A percentile compares a stretch with the other conserved stretches of the same genome.
Conservation (phyloP, 1,284 basidiomycete species). For the Papiliotrema nemorosa region DNA sequence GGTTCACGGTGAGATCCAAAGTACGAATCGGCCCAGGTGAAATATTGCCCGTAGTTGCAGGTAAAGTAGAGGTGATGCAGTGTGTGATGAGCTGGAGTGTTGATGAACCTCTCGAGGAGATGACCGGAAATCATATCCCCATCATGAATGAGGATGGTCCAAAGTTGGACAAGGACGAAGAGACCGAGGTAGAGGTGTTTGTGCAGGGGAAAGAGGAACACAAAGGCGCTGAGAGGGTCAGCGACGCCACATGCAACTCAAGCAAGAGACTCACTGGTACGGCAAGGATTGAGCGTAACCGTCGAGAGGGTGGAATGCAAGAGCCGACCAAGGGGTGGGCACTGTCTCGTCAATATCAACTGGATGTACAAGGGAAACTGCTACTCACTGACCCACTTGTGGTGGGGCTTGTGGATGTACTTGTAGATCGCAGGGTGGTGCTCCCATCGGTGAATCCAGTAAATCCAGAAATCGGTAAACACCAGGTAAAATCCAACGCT, state of each 20-base stretch:
- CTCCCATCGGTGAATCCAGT: conserved; percentile 90
- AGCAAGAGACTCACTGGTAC: conserved; percentile 60
- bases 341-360: conserved; percentile 55
- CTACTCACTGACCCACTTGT: conserved; percentile 90
- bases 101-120: conserved; percentile 79
- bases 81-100: conserved; percentile 96
- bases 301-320: conserved; percentile 96
- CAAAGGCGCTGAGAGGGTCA: conserved; percentile 58
- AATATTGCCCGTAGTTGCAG: conserved; percentile 95
- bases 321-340: conserved; percentile 92
- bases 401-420: conserved; percentile 89
- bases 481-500: conserved; percentile 65
- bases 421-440: conserved; percentile 89
- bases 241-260: conserved; percentile 1
- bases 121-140: conserved; percentile 99
- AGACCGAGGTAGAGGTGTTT: conserved; percentile 73
- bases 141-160: conserved; percentile 95
- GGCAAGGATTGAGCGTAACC: conserved; percentile 91
- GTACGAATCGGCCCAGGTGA: conserved; percentile 86
- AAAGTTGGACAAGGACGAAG: conserved; percentile 85
- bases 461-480: conserved; percentile 89
- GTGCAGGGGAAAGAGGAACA: conserved; percentile 88
- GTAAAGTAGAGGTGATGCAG: conserved; percentile 95
- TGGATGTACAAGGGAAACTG: neutral
- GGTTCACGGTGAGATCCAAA: conserved; percentile 87